Conservation (phyloP, 169 alveolate genomes). For the Babesia caballi region DNA sequence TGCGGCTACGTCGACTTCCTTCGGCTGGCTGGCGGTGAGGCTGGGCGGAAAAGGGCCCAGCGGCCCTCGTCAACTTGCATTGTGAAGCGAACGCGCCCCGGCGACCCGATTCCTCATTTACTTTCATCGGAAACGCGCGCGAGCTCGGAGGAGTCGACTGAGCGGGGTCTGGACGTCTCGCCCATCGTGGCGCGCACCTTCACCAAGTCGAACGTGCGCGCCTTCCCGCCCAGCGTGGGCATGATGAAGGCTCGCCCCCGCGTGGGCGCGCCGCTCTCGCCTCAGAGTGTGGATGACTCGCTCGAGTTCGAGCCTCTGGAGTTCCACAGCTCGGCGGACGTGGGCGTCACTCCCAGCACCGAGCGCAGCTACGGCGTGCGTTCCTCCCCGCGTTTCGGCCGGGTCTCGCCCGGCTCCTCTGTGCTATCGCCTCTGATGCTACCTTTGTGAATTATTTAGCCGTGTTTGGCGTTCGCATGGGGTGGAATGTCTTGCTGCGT, state of each 20-base stretch:
- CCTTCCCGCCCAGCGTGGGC: constrained; percentile 28
- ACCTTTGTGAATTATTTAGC: neutral
- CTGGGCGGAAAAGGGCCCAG: neutral
- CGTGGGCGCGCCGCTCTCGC: neutral
- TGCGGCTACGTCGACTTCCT: neutral
- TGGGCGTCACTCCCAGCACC: neutral
- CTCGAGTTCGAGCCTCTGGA: neutral
- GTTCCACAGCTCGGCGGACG: neutral
- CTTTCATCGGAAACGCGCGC: neutral
- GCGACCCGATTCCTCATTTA: neutral
- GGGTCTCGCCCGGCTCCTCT: neutral
- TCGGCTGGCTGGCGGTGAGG: neutral
- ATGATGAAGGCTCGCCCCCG: neutral
- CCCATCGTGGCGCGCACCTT: constrained; percentile 29
- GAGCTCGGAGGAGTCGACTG: neutral
- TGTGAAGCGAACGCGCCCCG: neutral
- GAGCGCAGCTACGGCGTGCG: neutral
- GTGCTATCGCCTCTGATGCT: neutral
- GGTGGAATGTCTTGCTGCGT: constrained; percentile 79
- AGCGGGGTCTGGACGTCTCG: constrained; percentile 4
- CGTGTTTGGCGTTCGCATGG: neutral
- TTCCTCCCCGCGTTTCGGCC: neutral
- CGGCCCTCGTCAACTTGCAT: constrained; percentile 4
- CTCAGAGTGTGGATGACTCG: neutral
- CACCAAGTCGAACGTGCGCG: constrained; percentile 2